Evolutionary conservation across 169 alveolate genomes (phyloP).

Genomic region (Cryptosporidium ryanae): DNA sequence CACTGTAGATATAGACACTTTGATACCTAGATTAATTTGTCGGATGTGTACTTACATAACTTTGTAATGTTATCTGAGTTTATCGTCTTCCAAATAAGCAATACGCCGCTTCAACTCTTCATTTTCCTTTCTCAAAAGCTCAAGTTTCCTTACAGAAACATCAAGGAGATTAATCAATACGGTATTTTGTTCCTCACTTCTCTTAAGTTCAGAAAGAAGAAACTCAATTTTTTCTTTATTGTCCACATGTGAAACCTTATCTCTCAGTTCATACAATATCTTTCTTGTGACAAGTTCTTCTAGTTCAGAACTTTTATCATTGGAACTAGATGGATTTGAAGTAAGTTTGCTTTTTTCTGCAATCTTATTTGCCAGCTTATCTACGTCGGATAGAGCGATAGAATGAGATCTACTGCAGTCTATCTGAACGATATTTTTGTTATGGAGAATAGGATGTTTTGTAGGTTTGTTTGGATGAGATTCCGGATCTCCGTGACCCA

Average conservation of each 20-base stretch:
- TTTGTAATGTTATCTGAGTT: no score
- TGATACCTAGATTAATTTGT: no score
- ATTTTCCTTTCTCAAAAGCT: slow-evolving; percentile 40
- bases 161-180: slow-evolving; percentile 32
- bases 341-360: not conserved
- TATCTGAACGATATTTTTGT: slow-evolving; percentile 64
- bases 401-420: slow-evolving; percentile 54
- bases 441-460: slow-evolving; percentile 53
- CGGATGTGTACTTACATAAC: no score
- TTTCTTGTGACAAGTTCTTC: slow-evolving; percentile 13
- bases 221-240: slow-evolving; percentile 42
- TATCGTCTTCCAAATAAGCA: no score
- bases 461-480: slow-evolving; percentile 59
- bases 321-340: not conserved
- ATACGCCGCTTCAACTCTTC: slow-evolving; percentile 13
- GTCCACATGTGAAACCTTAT: not conserved
- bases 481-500: slow-evolving; percentile 57
- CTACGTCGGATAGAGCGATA: slow-evolving; percentile 63
- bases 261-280: slow-evolving; percentile 16
- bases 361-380: slow-evolving; percentile 2
- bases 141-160: slow-evolving; percentile 44
- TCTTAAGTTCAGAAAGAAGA: slow-evolving; percentile 26
- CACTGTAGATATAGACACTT: no score
- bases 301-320: not conserved
- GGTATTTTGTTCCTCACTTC: slow-evolving; percentile 36